These are phyloP conservation scores for Cyclotella kingstonii DNA, from an alignment of 108 stramenopile species.

Conservation along the genomic window DNA sequence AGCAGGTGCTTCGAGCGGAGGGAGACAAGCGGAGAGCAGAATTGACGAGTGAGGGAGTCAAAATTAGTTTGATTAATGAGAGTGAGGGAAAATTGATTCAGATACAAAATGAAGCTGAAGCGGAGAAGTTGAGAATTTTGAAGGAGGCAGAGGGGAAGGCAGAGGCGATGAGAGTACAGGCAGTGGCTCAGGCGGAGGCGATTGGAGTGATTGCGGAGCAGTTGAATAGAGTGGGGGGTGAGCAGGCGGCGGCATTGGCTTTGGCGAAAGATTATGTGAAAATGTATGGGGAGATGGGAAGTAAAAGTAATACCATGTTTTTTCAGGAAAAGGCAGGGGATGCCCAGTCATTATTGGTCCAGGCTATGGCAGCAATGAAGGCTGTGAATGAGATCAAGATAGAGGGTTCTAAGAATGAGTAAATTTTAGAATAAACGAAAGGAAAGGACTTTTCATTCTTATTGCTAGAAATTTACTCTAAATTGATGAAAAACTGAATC, in stretches of 20 bases:
- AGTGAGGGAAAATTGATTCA: slow-evolving; percentile 95
- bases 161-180: slow-evolving; percentile 81
- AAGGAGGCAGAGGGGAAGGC: slow-evolving; percentile 93
- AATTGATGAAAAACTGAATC: too few relatives aligned
- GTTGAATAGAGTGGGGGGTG: slow-evolving; percentile 64
- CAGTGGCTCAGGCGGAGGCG: slow-evolving; percentile 89
- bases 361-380: slow-evolving; percentile 75
- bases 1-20: slow-evolving; percentile 94
- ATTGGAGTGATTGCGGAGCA: slow-evolving; percentile 65
- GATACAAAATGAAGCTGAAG: slow-evolving; percentile 91
- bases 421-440: background rate
- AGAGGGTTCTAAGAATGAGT: background rate
- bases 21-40: slow-evolving; percentile 91
- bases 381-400: slow-evolving; percentile 30
- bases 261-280: slow-evolving; percentile 90
- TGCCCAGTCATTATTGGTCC: slow-evolving; percentile 81
- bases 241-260: slow-evolving; percentile 89
- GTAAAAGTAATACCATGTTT: slow-evolving; percentile 94
- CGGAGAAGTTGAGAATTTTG: slow-evolving; percentile 72
- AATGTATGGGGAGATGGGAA: slow-evolving; percentile 98
- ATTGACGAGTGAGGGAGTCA: slow-evolving; percentile 93
- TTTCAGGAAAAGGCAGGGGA: slow-evolving; percentile 94
- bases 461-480: too few relatives aligned
- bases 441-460: too few relatives aligned
- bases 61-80: slow-evolving; percentile 93